phyloP scores from a whole-genome alignment of 106 monocot genomes.

The Narthecium ossifragum region DNA sequence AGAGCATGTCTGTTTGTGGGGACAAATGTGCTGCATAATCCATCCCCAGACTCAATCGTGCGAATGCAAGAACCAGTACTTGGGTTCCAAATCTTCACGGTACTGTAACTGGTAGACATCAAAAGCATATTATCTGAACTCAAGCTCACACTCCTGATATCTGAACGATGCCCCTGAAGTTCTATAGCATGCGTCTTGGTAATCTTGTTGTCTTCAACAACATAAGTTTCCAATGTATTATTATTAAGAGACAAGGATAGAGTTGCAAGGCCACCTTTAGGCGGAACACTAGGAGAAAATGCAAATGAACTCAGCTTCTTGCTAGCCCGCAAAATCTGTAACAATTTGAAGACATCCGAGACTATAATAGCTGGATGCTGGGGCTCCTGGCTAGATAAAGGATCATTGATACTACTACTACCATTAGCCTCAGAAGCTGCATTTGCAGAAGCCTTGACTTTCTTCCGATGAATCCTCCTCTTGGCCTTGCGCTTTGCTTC shows the following conservation, averaged over 20 bases:
- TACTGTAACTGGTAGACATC: slow-evolving; percentile 93
- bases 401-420: slow-evolving; percentile 22
- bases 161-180: slow-evolving; percentile 89
- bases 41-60: slow-evolving; percentile 85
- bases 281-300: slow-evolving; percentile 56
- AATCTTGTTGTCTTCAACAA: slow-evolving; percentile 32
- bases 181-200: slow-evolving; percentile 64
- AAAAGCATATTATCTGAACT: slow-evolving; percentile 73
- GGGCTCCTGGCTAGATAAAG: slow-evolving; percentile 11
- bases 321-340: slow-evolving; percentile 49
- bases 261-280: slow-evolving; percentile 46
- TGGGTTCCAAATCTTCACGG: slow-evolving; percentile 95
- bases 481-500: slow-evolving; percentile 75
- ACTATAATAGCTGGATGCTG: slow-evolving; percentile 34
- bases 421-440: slow-evolving; percentile 17
- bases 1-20: slow-evolving; percentile 71
- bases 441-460: slow-evolving; percentile 64
- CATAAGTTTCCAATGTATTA: slow-evolving; percentile 82
- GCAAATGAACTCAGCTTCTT: slow-evolving; percentile 85
- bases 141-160: slow-evolving; percentile 76
- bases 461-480: slow-evolving; percentile 69
- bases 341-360: slow-evolving; percentile 75
- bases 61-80: slow-evolving; percentile 77
- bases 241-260: slow-evolving; percentile 81
- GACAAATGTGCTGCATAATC: slow-evolving; percentile 73